Percentiles rank a stretch among this genome's conserved stretches.
Evolutionary conservation across 2,329 filamentous ascomycete genomes (phyloP).

Genomic region (Metarhizium sp.): DNA sequence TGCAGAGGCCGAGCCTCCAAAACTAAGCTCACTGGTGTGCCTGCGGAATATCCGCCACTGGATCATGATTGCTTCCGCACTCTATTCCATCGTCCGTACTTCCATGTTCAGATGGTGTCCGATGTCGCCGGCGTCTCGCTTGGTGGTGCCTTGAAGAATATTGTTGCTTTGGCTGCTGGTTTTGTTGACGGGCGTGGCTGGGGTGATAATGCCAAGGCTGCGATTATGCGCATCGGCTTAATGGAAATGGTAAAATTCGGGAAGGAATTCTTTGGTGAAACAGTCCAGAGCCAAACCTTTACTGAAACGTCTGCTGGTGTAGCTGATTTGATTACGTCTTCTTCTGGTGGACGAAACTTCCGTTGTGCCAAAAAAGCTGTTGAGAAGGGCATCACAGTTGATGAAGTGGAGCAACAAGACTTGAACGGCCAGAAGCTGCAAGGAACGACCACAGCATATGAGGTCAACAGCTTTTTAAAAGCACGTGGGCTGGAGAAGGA

Average conservation of each 20-base stretch:
- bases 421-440: constrained; percentile 96
- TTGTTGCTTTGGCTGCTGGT: constrained; percentile 86
- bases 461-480: constrained; percentile 85
- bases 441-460: constrained; percentile 82
- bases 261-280: constrained; percentile 82
- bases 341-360: constrained; percentile 87
- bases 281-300: constrained; percentile 74
- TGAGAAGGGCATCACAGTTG: constrained; percentile 67
- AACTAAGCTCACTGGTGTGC: constrained; percentile 65
- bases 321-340: constrained; percentile 91
- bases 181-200: constrained; percentile 94
- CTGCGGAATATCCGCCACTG: constrained; percentile 73
- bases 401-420: constrained; percentile 80
- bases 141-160: constrained; percentile 91
- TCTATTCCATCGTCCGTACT: constrained; percentile 93
- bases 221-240: constrained; percentile 91
- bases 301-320: constrained; percentile 96
- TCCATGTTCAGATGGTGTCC: constrained; percentile 87
- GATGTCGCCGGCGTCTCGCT: constrained; percentile 97
- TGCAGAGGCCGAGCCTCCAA: constrained; percentile 57
- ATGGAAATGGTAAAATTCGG: constrained; percentile 96
- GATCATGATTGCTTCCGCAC: constrained; percentile 75
- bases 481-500: constrained; percentile 67
- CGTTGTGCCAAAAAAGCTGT: constrained; percentile 85
- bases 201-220: constrained; percentile 99